These are phyloP conservation scores for Stachybotrys elegans DNA, from an alignment of 2,329 filamentous ascomycete genomes.

Conservation along the genomic window DNA sequence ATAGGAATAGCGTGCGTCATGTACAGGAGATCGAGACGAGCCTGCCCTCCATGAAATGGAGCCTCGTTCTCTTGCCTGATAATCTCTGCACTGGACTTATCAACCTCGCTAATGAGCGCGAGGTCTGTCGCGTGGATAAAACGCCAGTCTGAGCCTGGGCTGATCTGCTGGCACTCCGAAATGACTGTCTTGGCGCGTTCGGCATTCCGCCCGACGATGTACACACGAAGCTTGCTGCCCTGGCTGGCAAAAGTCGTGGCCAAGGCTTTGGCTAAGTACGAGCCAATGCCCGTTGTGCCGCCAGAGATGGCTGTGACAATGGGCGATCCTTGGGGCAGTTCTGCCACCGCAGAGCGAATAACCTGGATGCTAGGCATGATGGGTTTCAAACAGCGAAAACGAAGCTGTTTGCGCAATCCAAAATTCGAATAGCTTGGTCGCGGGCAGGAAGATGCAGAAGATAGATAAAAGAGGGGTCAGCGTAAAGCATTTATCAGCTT, in stretches of 20 bases:
- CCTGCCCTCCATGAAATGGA: slow-evolving; percentile 4
- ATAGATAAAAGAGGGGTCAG: no score
- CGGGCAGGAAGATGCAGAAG: no score
- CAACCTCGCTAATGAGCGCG: slow-evolving; percentile 7
- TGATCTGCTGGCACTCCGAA: slow-evolving; percentile 1
- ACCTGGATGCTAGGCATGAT: slow-evolving; percentile 1
- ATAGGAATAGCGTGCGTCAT: slow-evolving; percentile 9
- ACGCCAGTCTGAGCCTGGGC: slow-evolving; percentile 8
- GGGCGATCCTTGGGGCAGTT: slow-evolving; percentile 4
- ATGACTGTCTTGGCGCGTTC: slow-evolving; percentile 6
- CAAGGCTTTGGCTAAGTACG: slow-evolving; percentile 7
- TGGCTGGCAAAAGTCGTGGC: slow-evolving; percentile 7
- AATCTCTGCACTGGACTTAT: slow-evolving; percentile 7
- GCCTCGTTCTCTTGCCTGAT: slow-evolving; percentile 4
- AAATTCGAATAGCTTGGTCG: no score
- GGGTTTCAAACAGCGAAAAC: no score
- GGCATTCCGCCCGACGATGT: slow-evolving; percentile 9
- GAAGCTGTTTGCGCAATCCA: no score
- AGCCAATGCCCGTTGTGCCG: slow-evolving; percentile 9
- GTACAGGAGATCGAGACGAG: slow-evolving; percentile 7
- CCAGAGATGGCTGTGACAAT: slow-evolving; percentile 6
- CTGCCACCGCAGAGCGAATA: slow-evolving; percentile 1
- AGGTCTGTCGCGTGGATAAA: slow-evolving; percentile 7
- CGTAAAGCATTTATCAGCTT: no score
- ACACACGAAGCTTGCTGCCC: slow-evolving; percentile 9